Conservation (phyloP, 2,329 filamentous ascomycete genomes). For the Zasmidium angulare region DNA sequence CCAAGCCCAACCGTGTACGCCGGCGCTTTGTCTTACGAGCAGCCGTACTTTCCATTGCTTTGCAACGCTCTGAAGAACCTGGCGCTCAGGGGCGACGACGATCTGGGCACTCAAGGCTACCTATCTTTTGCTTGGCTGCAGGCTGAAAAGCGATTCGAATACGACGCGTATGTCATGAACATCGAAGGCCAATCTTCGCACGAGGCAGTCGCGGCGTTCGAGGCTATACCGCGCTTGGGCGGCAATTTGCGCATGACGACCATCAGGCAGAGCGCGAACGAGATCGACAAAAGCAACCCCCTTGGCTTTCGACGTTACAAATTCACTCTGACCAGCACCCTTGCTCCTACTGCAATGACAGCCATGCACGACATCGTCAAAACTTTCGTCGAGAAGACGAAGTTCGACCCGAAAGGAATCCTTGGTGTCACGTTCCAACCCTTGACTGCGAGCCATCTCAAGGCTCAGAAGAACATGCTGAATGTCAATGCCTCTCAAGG, state of each 20-base stretch:
- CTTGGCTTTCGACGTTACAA: constrained; percentile 19
- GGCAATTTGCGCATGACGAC: constrained; percentile 18
- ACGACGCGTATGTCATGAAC: constrained; percentile 20
- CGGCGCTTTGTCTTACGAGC: constrained; percentile 19
- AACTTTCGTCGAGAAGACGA: constrained; percentile 5
- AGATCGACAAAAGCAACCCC: constrained; percentile 16
- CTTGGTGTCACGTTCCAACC: constrained; percentile 21
- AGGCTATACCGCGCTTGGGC: constrained; percentile 13
- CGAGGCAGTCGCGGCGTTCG: constrained; percentile 14
- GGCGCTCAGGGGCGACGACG: constrained; percentile 1
- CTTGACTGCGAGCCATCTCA: constrained; percentile 21
- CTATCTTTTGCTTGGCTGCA: constrained; percentile 22
- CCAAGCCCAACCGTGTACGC: constrained; percentile 28
- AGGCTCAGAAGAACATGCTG: constrained; percentile 23
- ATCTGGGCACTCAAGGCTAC: constrained; percentile 17
- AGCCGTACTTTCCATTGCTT: constrained; percentile 11
- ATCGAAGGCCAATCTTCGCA: constrained; percentile 13
- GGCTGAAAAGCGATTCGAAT: constrained; percentile 14
- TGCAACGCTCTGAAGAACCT: constrained; percentile 16
- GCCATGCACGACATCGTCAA: constrained; percentile 18
- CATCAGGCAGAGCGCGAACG: constrained; percentile 15
- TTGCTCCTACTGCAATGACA: constrained; percentile 13
- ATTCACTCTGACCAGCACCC: constrained; percentile 22
- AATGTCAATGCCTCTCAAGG: constrained; percentile 10
- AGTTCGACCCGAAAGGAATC: constrained; percentile 12